Conservation (phyloP, 139 green algal species). For the Trebouxia sp. region DNA sequence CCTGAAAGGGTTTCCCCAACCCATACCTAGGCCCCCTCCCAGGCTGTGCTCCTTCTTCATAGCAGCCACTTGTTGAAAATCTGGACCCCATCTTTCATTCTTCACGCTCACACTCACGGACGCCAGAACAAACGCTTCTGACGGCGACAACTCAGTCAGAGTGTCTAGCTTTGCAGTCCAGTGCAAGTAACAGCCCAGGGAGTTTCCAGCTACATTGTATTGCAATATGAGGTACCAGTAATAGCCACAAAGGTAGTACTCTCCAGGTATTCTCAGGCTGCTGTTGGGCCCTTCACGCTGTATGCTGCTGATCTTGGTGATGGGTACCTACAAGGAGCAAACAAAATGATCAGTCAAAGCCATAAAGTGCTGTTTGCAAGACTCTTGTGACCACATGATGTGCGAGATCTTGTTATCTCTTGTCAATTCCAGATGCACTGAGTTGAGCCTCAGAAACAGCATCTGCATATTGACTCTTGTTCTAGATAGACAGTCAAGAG, state of each 20-base stretch:
- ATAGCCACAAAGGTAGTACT: slow-evolving; percentile 21
- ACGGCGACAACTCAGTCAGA: slow-evolving; percentile 13
- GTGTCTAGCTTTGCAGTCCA: slow-evolving; percentile 23
- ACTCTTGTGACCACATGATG: too few species aligned
- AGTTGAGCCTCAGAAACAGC: too few species aligned
- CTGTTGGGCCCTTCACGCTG: not conserved
- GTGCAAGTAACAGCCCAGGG: slow-evolving; percentile 15
- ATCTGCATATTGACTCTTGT: too few species aligned
- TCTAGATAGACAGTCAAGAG: too few species aligned
- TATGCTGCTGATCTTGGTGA: not conserved
- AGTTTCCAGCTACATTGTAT: slow-evolving; percentile 4
- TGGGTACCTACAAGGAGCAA: slow-evolving; percentile 21
- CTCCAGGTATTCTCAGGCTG: not conserved
- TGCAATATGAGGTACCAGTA: slow-evolving; percentile 29
- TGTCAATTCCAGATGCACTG: too few species aligned
- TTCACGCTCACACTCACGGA: slow-evolving; percentile 3
- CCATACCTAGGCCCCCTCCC: slow-evolving; percentile 22
- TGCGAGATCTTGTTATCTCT: too few species aligned
- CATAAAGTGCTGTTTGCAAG: too few species aligned
- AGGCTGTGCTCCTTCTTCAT: slow-evolving; percentile 18
- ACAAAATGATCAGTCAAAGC: too few species aligned
- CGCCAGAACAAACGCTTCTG: slow-evolving; percentile 11
- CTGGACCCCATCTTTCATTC: not conserved
- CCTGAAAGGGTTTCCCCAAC: slow-evolving; percentile 28
- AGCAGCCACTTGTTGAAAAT: not conserved